phyloP scores from a whole-genome alignment of 2,329 filamentous ascomycete species.

The Elsinoe batatas region DNA sequence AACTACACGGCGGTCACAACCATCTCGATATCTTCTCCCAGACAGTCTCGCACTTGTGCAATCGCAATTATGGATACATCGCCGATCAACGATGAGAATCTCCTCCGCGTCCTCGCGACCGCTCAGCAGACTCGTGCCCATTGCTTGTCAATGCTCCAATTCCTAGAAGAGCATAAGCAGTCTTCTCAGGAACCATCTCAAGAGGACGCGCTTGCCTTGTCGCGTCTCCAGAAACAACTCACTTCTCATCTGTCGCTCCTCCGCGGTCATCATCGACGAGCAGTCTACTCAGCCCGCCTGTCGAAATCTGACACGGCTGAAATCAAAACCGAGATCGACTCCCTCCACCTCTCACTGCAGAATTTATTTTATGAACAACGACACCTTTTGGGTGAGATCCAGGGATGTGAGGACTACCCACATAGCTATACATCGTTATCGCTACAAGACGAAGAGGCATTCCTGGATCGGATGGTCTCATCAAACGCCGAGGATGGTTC shows the following conservation, averaged over 20 bases:
- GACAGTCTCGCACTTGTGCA: background rate
- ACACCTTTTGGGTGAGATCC: slow-evolving; percentile 81
- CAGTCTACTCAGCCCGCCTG: slow-evolving; percentile 68
- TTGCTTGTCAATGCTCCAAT: slow-evolving; percentile 49
- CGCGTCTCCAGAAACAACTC: slow-evolving; percentile 69
- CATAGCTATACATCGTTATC: slow-evolving; percentile 84
- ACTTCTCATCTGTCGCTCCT: slow-evolving; percentile 70
- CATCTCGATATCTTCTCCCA: background rate
- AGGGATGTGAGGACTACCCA: slow-evolving; percentile 80
- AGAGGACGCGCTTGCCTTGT: slow-evolving; percentile 48
- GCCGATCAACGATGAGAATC: slow-evolving; percentile 50
- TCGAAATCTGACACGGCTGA: slow-evolving; percentile 82
- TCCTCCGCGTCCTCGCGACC: slow-evolving; percentile 59
- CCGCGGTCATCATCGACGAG: slow-evolving; percentile 72
- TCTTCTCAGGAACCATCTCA: slow-evolving; percentile 39
- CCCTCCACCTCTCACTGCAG: slow-evolving; percentile 82
- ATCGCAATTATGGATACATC: slow-evolving; percentile 1
- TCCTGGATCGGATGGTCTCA: slow-evolving; percentile 42
- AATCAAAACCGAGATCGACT: slow-evolving; percentile 81
- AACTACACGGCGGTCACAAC: too few relatives aligned
- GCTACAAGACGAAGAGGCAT: slow-evolving; percentile 73
- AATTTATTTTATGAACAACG: slow-evolving; percentile 95
- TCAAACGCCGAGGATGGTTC: slow-evolving; percentile 53
- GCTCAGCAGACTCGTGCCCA: slow-evolving; percentile 65
- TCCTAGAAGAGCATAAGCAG: slow-evolving; percentile 40